Evolutionary conservation across 1,284 basidiomycete species (phyloP), one percentile per base, ranked within the genome.

Genomic region (Melampsora larici-populina): DNA sequence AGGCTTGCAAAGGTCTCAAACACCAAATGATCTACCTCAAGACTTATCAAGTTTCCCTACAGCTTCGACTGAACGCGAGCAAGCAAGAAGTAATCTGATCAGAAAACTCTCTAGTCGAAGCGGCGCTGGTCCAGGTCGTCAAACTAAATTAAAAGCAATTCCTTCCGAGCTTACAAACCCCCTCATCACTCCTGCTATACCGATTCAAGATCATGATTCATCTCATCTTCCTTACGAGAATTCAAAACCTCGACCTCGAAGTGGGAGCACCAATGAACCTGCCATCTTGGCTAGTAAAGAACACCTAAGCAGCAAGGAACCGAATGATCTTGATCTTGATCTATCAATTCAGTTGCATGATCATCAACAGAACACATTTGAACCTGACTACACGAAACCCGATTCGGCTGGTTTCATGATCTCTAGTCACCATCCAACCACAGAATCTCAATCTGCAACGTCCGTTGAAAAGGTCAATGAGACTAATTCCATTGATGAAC

Each of bases 61-160:
- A 7, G 17, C 73, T 33, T 31, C 62, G 46, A 40, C 71, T 18
- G 49, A 68, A 60, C 73, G 73, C 33, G 63, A 75, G 43, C 64
- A 75, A 40, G 73, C 73, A 36, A 63, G 73, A 21, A 67, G 64
- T 11, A 75, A 75, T 49, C 29, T 75, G 15, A 75, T 75, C n/a
- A 29, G 73, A 29, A 75, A 75, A 46, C 64, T 75, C 11, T 75
- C 73, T n/a, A 75, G 65, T n/a, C 18, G 73, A 67, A 48, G 64
- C 55, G 55, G n/a, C 8, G n/a, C 29, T n/a, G 29, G 11, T 29
- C 29, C 55, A 29, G 29, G 55, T 11, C 55, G 18, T 58, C 55
- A 29, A 24, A n/a, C n/a, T 24, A 58, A 58, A 29, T 24, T 21
- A 58, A 24, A n/a, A 58, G 55, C 17, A 1, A n/a, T 29, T 24